Percentiles rank a stretch among this genome's conserved stretches.
Conservation (phyloP, 2,329 filamentous ascomycete species). For the Phyllosticta paracitricarpa region DNA sequence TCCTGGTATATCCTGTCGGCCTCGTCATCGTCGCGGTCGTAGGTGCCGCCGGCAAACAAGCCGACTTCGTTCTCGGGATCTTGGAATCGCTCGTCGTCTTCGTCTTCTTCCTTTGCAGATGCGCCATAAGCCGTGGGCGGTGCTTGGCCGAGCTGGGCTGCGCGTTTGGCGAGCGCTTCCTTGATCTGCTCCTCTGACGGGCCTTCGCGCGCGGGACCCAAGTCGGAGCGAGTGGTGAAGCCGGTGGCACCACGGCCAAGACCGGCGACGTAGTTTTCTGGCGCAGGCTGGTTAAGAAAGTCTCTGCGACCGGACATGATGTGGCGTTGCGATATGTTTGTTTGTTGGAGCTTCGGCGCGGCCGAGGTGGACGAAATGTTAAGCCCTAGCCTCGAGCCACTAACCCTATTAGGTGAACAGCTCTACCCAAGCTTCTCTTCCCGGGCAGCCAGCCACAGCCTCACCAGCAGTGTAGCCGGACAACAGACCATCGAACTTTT, state of each 20-base stretch:
- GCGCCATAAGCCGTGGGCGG: constrained; percentile 65
- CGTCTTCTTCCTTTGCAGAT: constrained; percentile 57
- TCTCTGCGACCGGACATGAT: constrained; percentile 61
- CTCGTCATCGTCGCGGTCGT: constrained; percentile 96
- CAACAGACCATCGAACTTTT: too few relatives aligned
- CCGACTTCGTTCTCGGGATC: constrained; percentile 97
- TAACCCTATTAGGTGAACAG: background rate
- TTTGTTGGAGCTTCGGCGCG: background rate
- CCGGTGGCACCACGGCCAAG: constrained; percentile 95
- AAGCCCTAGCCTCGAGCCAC: background rate
- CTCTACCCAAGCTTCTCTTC: background rate
- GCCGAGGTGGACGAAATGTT: constrained; percentile 2
- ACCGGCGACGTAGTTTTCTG: constrained; percentile 68
- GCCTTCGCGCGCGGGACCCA: constrained; percentile 88
- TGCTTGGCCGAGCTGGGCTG: constrained; percentile 67
- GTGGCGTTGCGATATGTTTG: background rate
- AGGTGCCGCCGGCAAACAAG: constrained; percentile 79
- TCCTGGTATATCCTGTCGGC: constrained; percentile 92
- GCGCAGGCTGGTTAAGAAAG: constrained; percentile 71
- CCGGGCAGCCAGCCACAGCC: too few relatives aligned
- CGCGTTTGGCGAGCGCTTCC: constrained; percentile 88
- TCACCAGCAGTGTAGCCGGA: too few relatives aligned
- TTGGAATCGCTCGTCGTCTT: constrained; percentile 74
- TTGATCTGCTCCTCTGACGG: constrained; percentile 98
- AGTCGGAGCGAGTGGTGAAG: constrained; percentile 93